phyloP scores from a whole-genome alignment of 805 yeast genomes.

The Ogataea paraovalis region DNA sequence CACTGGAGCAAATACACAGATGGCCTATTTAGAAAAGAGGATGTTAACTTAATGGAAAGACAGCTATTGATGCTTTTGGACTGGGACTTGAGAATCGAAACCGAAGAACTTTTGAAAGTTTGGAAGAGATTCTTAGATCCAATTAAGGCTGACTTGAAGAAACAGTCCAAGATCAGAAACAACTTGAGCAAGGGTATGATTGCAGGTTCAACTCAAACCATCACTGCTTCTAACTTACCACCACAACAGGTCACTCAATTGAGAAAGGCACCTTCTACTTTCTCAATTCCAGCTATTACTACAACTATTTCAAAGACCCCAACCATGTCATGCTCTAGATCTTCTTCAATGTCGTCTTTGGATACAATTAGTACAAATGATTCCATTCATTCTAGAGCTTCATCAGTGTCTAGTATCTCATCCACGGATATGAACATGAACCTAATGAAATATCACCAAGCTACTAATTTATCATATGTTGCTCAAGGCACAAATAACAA shows the following conservation, averaged over 20 bases:
- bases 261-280: not conserved
- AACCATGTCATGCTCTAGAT: conserved; percentile 12
- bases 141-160: conserved; percentile 37
- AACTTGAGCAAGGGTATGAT: conserved; percentile 27
- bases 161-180: conserved; percentile 29
- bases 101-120: conserved; percentile 38
- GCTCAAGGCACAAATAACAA: conserved; percentile 3
- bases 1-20: conserved; percentile 82
- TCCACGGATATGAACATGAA: conserved; percentile 9
- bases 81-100: conserved; percentile 59
- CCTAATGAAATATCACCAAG: conserved; percentile 8
- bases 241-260: not conserved
- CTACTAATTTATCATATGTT: conserved; percentile 3
- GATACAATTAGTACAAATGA: conserved; percentile 8
- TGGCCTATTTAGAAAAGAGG: conserved; percentile 62
- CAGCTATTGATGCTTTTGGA: conserved; percentile 63
- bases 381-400: conserved; percentile 27
- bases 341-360: conserved; percentile 17
- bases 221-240: conserved; percentile 9
- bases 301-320: conserved; percentile 1
- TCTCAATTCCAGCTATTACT: not conserved
- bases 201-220: conserved; percentile 28
- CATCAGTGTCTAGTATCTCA: conserved; percentile 28
- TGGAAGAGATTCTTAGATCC: conserved; percentile 49
- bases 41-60: conserved; percentile 77